Evolutionary conservation across 208 protist species (phyloP).

Genomic region (Trichomonas vaginalis): DNA sequence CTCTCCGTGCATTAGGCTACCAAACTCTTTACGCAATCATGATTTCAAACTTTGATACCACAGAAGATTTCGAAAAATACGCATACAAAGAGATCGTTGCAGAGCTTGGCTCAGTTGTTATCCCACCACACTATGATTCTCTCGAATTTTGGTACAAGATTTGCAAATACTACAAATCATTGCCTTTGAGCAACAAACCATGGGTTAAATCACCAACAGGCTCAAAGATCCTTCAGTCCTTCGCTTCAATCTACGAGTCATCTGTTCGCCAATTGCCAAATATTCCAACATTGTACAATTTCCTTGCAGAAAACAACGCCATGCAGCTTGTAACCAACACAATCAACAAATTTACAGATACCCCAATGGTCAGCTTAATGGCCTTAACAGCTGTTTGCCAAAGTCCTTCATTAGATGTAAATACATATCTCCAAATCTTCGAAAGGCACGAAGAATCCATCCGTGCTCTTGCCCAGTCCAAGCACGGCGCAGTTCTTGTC

Average conservation of each 20-base stretch:
- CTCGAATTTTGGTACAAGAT: not conserved
- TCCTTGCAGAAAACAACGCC: not conserved
- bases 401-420: not conserved
- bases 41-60: not conserved
- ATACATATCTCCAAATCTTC: not conserved
- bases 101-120: not conserved
- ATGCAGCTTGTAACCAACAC: not conserved
- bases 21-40: not conserved
- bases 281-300: not conserved
- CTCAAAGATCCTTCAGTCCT: not conserved
- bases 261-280: not conserved
- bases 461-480: not conserved
- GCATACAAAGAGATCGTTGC: not conserved
- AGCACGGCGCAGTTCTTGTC: not conserved
- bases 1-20: not conserved
- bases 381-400: not conserved
- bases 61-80: not conserved
- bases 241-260: not conserved
- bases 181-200: not conserved
- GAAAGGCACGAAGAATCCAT: not conserved
- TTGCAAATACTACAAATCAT: not conserved
- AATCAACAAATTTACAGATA: not conserved
- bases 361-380: not conserved
- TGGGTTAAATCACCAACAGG: not conserved
- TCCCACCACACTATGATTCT: not conserved